Percentiles rank a stretch among this genome's conserved stretches.
These are phyloP conservation scores for Penicillium sp. DNA, from an alignment of 2,329 filamentous ascomycete species.

Conservation along the genomic window DNA sequence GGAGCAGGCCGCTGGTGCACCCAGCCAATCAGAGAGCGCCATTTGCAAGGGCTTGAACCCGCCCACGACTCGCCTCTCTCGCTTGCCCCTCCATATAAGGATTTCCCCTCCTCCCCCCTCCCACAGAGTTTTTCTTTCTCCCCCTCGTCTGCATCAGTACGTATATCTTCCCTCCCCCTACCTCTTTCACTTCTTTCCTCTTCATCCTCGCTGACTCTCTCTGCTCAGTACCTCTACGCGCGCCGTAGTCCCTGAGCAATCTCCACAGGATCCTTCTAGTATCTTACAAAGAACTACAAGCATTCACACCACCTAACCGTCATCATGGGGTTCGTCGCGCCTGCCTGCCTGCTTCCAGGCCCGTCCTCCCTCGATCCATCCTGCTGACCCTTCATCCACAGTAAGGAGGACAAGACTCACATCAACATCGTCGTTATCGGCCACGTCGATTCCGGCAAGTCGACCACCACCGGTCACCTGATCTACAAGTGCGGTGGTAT, in stretches of 20 bases:
- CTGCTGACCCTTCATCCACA: constrained; percentile 41
- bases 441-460: constrained; percentile 99
- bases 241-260: constrained; percentile 53
- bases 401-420: constrained; percentile 94
- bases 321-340: constrained; percentile 56
- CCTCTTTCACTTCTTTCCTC: constrained; percentile 16
- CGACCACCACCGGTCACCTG: constrained; percentile 91
- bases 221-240: constrained; percentile 52
- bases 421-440: constrained; percentile 99
- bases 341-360: neutral
- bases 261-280: constrained; percentile 43
- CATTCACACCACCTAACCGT: constrained; percentile 44
- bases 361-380: constrained; percentile 3
- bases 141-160: constrained; percentile 47
- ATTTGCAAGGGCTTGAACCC: constrained; percentile 35
- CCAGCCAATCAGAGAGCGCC: constrained; percentile 29
- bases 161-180: constrained; percentile 38
- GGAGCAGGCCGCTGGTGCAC: constrained; percentile 24
- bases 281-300: constrained; percentile 50
- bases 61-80: constrained; percentile 38
- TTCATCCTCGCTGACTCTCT: constrained; percentile 25
- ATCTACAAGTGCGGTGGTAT: constrained; percentile 99
- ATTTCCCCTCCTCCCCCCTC: constrained; percentile 44
- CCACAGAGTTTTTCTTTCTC: constrained; percentile 41
- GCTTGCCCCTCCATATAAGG: constrained; percentile 50